phyloP scores from a whole-genome alignment of 495 filamentous ascomycete species.

The Talaromyces ruber region DNA sequence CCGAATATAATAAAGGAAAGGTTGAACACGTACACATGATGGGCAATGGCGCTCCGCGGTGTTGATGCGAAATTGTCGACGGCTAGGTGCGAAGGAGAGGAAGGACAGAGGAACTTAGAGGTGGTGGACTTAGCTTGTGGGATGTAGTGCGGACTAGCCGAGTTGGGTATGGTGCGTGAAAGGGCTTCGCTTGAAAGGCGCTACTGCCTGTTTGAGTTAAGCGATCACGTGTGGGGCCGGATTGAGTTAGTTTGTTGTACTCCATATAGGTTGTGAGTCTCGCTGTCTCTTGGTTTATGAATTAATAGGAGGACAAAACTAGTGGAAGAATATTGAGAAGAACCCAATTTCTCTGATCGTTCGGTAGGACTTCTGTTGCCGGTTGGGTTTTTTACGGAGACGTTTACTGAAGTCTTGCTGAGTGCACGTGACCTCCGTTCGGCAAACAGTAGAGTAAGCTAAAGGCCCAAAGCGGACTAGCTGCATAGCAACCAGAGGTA shows the following conservation, averaged over 20 bases:
- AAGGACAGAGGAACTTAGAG: background rate
- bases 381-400: background rate
- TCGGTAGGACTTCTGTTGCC: background rate
- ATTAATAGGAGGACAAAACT: too few species aligned
- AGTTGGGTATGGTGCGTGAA: background rate
- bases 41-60: conserved; percentile 34
- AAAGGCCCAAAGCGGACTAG: background rate
- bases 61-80: conserved; percentile 8
- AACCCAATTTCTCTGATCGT: background rate
- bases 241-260: too few species aligned
- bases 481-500: background rate
- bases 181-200: conserved; percentile 4
- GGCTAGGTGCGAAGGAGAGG: conserved; percentile 5
- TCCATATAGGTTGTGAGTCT: too few species aligned
- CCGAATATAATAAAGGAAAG: background rate
- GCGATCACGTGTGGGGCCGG: background rate
- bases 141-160: conserved; percentile 7
- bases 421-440: background rate
- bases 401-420: background rate
- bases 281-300: too few species aligned
- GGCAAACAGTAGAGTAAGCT: background rate
- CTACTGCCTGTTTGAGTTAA: background rate
- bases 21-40: conserved; percentile 48
- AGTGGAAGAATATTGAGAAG: background rate
- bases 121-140: conserved; percentile 1